A percentile compares a stretch with the other conserved stretches of the same genome.
These are phyloP conservation scores for Epithemia pelagica DNA, from an alignment of 108 stramenopile genomes.

Conservation along the genomic window DNA sequence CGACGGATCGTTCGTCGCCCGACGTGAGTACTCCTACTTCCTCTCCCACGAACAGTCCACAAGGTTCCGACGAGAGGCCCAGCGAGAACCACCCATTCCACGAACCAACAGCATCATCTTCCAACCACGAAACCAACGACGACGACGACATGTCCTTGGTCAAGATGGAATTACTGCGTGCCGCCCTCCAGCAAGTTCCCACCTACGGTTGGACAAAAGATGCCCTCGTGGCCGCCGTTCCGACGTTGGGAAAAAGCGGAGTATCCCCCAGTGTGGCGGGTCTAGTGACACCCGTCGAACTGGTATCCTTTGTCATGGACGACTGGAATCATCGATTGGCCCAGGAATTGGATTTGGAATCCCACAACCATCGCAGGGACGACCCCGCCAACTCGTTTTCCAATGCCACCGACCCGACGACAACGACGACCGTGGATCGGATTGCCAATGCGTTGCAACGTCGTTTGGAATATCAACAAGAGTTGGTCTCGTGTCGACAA, in stretches of 20 bases:
- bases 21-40: too few relatives aligned
- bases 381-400: background rate
- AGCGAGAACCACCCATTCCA: too few relatives aligned
- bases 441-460: slow-evolving; percentile 22
- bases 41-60: too few relatives aligned
- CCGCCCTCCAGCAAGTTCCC: slow-evolving; percentile 53
- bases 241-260: slow-evolving; percentile 16
- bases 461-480: slow-evolving; percentile 38
- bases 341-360: slow-evolving; percentile 20
- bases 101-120: too few relatives aligned
- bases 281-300: slow-evolving; percentile 51
- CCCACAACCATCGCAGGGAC: background rate
- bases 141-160: too few relatives aligned
- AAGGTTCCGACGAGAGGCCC: too few relatives aligned
- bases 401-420: slow-evolving; percentile 7
- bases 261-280: slow-evolving; percentile 61
- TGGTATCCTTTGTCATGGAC: slow-evolving; percentile 76
- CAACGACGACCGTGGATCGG: slow-evolving; percentile 17
- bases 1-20: too few relatives aligned
- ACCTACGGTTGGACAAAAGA: slow-evolving; percentile 79
- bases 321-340: slow-evolving; percentile 55
- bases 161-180: slow-evolving; percentile 4
- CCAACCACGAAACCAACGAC: too few relatives aligned
- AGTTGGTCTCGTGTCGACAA: slow-evolving; percentile 30
- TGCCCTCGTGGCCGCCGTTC: slow-evolving; percentile 56